These are phyloP conservation scores for Maudiozyma turicensis DNA, from an alignment of 805 yeast genomes.

Conservation along the genomic window DNA sequence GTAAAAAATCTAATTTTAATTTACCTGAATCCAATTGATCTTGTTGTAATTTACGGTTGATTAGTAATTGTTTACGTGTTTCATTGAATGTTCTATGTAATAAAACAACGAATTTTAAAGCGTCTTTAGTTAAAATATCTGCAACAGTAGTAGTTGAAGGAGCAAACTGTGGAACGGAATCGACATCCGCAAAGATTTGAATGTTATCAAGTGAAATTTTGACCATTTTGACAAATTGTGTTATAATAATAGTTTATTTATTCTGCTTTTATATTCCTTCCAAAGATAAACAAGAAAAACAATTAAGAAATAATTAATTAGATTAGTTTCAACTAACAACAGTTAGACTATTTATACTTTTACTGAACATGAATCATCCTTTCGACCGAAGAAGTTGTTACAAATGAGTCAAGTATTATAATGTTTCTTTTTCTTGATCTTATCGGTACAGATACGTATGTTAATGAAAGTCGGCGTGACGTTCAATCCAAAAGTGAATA, in stretches of 20 bases:
- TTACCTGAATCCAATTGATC: conserved; percentile 50
- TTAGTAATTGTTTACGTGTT: conserved; percentile 48
- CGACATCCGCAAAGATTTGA: conserved; percentile 28
- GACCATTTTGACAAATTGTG: conserved; percentile 8
- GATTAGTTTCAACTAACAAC: too few relatives aligned
- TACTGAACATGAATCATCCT: too few relatives aligned
- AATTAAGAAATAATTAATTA: too few relatives aligned
- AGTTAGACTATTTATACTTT: too few relatives aligned
- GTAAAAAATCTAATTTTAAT: conserved; percentile 49
- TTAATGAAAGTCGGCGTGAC: too few relatives aligned
- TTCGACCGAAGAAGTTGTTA: too few relatives aligned
- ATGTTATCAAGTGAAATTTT: conserved; percentile 27
- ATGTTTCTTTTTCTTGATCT: too few relatives aligned
- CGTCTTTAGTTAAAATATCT: conserved; percentile 33
- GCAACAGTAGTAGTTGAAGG: conserved; percentile 33
- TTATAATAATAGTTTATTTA: neutral
- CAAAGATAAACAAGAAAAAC: too few relatives aligned
- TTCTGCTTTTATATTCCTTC: neutral
- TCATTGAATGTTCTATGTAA: conserved; percentile 64
- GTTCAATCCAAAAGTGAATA: too few relatives aligned
- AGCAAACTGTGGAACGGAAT: conserved; percentile 19
- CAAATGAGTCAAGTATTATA: too few relatives aligned
- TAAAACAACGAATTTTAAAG: conserved; percentile 60
- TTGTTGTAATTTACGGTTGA: conserved; percentile 55
- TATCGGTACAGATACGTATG: too few relatives aligned